phyloP scores from a whole-genome alignment of 2,329 filamentous ascomycete species.

The Neopestalotiopsis clavispora region DNA sequence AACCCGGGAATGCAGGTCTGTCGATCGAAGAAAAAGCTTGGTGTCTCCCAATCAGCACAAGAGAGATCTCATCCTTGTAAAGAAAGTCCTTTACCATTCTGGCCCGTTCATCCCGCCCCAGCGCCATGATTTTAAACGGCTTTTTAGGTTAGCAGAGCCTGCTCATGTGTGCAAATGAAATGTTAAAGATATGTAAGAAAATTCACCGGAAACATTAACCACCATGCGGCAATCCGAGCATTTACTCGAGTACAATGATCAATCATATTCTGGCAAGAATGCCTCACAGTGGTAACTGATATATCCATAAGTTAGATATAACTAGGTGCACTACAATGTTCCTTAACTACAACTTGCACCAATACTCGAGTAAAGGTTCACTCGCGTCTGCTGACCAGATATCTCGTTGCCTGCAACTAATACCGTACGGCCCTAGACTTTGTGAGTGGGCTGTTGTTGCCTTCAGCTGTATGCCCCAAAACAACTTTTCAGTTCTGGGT shows the following conservation, averaged over 20 bases:
- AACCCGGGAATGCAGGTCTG: background rate
- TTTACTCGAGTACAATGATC: too few relatives aligned
- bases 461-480: background rate
- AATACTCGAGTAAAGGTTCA: background rate
- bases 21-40: background rate
- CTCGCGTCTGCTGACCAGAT: background rate
- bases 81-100: background rate
- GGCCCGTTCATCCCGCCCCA: background rate
- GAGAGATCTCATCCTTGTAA: background rate
- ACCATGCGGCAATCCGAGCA: too few relatives aligned
- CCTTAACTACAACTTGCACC: background rate
- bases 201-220: background rate
- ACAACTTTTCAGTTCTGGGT: background rate
- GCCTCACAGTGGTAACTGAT: too few relatives aligned
- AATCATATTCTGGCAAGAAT: too few relatives aligned
- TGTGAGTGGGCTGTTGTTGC: background rate
- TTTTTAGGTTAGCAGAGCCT: background rate
- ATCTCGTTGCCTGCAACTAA: background rate
- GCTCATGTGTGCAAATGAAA: background rate
- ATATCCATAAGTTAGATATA: too few relatives aligned
- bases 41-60: constrained; percentile 1
- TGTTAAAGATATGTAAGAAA: background rate
- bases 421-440: background rate
- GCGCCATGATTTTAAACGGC: background rate
- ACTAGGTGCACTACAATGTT: too few relatives aligned